Evolutionary conservation across 2,329 filamentous ascomycete species (phyloP).

Genomic region (Tolypocladium ophioglossoides): DNA sequence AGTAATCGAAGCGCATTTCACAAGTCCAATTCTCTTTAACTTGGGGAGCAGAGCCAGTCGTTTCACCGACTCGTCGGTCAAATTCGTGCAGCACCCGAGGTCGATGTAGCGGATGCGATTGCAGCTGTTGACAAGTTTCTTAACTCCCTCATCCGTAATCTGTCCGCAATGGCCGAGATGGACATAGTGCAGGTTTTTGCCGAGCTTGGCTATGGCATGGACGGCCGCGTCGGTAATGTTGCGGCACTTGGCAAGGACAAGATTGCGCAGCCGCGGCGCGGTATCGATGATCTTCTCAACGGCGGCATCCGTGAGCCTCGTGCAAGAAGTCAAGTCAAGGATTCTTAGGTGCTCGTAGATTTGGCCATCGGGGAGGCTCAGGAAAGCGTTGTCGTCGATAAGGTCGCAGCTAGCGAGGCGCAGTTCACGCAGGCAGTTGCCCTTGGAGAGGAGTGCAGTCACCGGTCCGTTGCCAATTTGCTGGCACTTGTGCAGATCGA

Average conservation of each 20-base stretch:
- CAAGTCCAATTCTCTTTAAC: slow-evolving; percentile 84
- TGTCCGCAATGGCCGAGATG: slow-evolving; percentile 88
- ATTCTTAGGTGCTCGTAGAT: slow-evolving; percentile 84
- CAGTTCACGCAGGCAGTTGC: slow-evolving; percentile 79
- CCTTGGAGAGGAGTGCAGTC: slow-evolving; percentile 66
- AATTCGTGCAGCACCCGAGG: slow-evolving; percentile 80
- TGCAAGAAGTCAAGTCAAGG: slow-evolving; percentile 84
- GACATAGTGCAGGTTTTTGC: slow-evolving; percentile 94
- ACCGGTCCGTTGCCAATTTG: slow-evolving; percentile 76
- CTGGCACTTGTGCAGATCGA: slow-evolving; percentile 81
- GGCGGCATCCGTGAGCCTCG: slow-evolving; percentile 71
- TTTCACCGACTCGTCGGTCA: slow-evolving; percentile 81
- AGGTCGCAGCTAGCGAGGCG: slow-evolving; percentile 76
- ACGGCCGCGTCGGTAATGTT: slow-evolving; percentile 87
- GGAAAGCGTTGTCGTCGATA: slow-evolving; percentile 81
- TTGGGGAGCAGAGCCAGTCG: slow-evolving; percentile 82
- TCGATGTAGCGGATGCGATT: slow-evolving; percentile 97
- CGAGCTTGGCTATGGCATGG: slow-evolving; percentile 73
- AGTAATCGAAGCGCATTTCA: slow-evolving; percentile 87
- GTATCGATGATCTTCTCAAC: slow-evolving; percentile 80
- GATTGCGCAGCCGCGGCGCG: slow-evolving; percentile 79
- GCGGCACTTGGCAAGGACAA: slow-evolving; percentile 89
- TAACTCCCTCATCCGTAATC: slow-evolving; percentile 83
- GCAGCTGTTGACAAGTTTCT: slow-evolving; percentile 71
- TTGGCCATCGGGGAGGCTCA: slow-evolving; percentile 57